Percentiles rank a stretch among this genome's conserved stretches.
phyloP scores from a whole-genome alignment of 2,329 filamentous ascomycete species.

The Triangularia setosa region DNA sequence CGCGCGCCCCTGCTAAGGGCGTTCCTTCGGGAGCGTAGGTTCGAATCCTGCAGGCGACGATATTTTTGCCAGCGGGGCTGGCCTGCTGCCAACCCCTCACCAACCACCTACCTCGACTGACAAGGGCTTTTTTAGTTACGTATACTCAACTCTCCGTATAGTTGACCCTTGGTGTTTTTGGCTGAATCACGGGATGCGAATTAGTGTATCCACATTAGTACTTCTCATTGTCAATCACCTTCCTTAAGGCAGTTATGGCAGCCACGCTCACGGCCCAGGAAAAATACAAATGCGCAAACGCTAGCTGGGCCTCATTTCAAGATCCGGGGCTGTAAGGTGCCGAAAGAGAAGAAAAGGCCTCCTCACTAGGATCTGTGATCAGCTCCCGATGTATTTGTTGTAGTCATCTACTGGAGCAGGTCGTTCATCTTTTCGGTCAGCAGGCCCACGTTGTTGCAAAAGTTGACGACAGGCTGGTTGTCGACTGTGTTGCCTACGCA shows the following conservation, averaged over 20 bases:
- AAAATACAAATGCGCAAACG: conserved; percentile 6
- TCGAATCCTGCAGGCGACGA: conserved; percentile 9
- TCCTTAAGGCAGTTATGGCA: neutral
- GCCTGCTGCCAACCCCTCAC: neutral
- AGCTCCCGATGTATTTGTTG: conserved; percentile 3
- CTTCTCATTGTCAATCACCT: neutral
- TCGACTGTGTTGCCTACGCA: neutral
- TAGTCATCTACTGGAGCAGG: neutral
- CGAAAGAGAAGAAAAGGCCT: neutral
- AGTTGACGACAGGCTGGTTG: neutral
- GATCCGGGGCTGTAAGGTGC: conserved; percentile 1
- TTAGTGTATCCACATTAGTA: neutral
- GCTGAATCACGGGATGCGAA: neutral
- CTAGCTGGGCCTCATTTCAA: conserved; percentile 2
- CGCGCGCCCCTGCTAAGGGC: conserved; percentile 7
- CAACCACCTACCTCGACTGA: neutral
- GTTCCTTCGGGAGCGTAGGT: conserved; percentile 7
- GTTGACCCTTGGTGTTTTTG: neutral
- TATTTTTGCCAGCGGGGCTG: neutral
- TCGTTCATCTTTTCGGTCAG: neutral
- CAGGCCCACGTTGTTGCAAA: neutral
- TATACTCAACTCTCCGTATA: neutral
- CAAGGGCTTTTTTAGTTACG: neutral
- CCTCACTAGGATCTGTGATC: neutral
- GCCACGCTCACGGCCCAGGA: conserved; percentile 2